phyloP scores from a whole-genome alignment of 192 early-diverging fungal species.

The Coemansia sp. region DNA sequence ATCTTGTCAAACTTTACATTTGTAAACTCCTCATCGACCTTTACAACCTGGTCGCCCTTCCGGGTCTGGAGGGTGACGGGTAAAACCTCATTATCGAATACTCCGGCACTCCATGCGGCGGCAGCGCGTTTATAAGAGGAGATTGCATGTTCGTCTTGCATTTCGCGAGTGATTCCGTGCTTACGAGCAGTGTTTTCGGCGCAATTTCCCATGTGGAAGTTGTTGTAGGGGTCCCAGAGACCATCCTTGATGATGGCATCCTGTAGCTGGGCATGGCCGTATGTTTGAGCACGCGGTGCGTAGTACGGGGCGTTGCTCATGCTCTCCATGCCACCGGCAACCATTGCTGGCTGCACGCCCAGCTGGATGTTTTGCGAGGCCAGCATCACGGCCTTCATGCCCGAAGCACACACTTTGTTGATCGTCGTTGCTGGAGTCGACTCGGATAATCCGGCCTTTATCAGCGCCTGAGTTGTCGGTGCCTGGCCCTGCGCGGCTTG shows the following conservation, averaged over 20 bases:
- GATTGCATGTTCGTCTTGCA: constrained; percentile 87
- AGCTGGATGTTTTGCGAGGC: constrained; percentile 80
- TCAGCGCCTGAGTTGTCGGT: constrained; percentile 86
- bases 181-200: constrained; percentile 86
- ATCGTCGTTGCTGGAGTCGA: constrained; percentile 92
- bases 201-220: constrained; percentile 74
- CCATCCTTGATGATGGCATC: constrained; percentile 97
- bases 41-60: constrained; percentile 75
- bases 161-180: constrained; percentile 80
- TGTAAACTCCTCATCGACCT: constrained; percentile 92
- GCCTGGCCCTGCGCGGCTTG: constrained; percentile 86
- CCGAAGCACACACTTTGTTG: constrained; percentile 98
- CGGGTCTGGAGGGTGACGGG: constrained; percentile 80
- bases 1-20: constrained; percentile 92
- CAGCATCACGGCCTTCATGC: constrained; percentile 95
- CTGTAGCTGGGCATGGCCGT: constrained; percentile 73
- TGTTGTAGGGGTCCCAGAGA: constrained; percentile 94
- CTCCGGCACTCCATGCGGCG: constrained; percentile 80
- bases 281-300: constrained; percentile 59
- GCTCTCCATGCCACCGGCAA: constrained; percentile 94
- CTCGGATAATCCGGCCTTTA: constrained; percentile 71
- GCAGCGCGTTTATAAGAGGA: constrained; percentile 85
- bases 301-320: constrained; percentile 91
- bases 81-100: constrained; percentile 77
- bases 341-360: constrained; percentile 76